Base-by-base conservation (phyloP, 148 eudicot species). In the Rhododendron molle region DNA sequence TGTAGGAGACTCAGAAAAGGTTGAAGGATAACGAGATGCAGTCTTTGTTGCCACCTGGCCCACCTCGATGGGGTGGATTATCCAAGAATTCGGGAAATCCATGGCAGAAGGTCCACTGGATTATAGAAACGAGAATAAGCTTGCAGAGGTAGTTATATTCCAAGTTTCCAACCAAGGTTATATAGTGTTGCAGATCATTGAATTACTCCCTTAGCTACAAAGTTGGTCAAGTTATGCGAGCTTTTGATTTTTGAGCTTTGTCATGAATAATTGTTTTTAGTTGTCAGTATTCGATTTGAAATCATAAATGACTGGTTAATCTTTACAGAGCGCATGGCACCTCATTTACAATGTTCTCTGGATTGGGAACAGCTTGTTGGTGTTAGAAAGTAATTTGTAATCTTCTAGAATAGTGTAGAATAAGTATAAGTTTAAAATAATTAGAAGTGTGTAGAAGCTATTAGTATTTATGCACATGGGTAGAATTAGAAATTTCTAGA, bases 81-180 rank as follows among this genome's bases (percentile, higher is more conserved):
- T 81, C 87, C 16, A 89, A 87, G 9, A 89, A 86, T 52, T 69
- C 82, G 0, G 89, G 88, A 12, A 95, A 95, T 83, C 88, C 89
- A 20, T 87, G 78, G 87, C 90, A 91, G 90, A 96, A 92, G 88
- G 99, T 96, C 85, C 94, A 92, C 91, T 96, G 99, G 99, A 93
- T 87, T 98, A 96, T 90, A 90, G 71, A 44, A 84, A 89, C 89
- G 99, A 98, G 28, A 86, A 91, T 84, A 90, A 96, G 85, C 96
- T 96, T 88, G 95, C 95, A 26, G 95, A 95, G 90, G 85, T 96
- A 11, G 46, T 95, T 90, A 95, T 92, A 77, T 96, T 91, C 87
- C n/a, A n/a, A n/a, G n/a, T n/a, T n/a, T n/a, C n/a, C 91, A 93
- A 84, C 69, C 73, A 49, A 46, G 78, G 58, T 46, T 74, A 72